Base-by-base conservation (phyloP, 2,329 filamentous ascomycete species). In the Rachicladosporium sp. region DNA sequence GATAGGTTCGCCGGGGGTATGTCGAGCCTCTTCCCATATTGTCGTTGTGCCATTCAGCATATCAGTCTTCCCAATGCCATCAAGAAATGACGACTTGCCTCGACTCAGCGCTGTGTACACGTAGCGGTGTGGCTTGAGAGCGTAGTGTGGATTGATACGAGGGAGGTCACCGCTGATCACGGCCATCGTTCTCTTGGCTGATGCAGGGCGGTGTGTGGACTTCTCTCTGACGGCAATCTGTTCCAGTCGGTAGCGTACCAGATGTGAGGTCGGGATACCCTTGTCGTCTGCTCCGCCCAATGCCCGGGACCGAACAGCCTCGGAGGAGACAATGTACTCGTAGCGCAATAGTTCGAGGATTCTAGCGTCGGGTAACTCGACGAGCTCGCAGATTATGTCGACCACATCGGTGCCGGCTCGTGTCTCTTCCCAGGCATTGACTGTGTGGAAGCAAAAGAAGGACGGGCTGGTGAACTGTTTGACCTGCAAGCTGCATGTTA, bases 371-470 rank as follows among this genome's bases (percentile, higher is more conserved):
- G 74, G 67, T 51, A 81, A 87, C 37, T 73, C 64, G 23, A 78
- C 60, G 1, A 80, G 55, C 44, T 93, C 85, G 40, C 79, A 75
- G 23, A 77, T 64, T 11, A 91, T 66, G 43, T 78, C 67, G 4
- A 62, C 60, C n/a, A 66, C 62, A 37, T 19, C 38, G 31, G 38
- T 37, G 6, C 33, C 33, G 56, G 38, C 1, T 59, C 64, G 0
- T 58, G 49, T 46, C 33, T 83, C 72, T 51, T 89, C 82, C 55
- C 78, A 91, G 0, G 82, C 74, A 49, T 93, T 93, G 54, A 85
- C 66, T 0, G 74, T 75, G 60, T 93, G 85, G 58, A 93, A 93
- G 59, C 76, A 80, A 65, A 88, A 93, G 35, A 78, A 78, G 0
- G 81, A 71, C 0, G 74, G 69, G 10, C 74, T 80, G 11, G 78